Conservation (phyloP, 192 early-diverging fungal species). For the Umbelopsis sp. region DNA sequence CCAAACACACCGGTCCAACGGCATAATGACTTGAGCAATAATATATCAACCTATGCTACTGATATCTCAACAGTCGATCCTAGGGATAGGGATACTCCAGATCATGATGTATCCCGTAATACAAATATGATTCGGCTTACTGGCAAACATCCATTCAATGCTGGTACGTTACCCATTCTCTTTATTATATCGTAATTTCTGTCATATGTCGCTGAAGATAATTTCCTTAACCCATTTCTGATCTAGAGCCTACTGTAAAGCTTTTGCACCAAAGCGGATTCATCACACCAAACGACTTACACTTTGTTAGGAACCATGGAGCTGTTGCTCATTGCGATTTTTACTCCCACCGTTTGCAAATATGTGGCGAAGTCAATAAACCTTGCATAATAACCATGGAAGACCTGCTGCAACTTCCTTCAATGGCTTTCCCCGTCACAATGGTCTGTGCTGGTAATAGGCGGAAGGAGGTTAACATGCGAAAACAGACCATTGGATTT, state of each 20-base stretch:
- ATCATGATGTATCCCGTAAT: slow-evolving; percentile 50
- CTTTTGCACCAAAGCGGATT: slow-evolving; percentile 48
- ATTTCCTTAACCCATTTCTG: background rate
- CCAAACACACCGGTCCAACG: background rate
- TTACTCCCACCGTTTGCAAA: slow-evolving; percentile 41
- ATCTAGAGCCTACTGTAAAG: slow-evolving; percentile 47
- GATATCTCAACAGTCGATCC: slow-evolving; percentile 23
- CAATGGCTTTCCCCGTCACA: slow-evolving; percentile 54
- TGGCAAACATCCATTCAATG: slow-evolving; percentile 63
- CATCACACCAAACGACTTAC: slow-evolving; percentile 59
- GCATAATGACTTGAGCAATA: background rate
- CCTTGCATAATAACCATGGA: slow-evolving; percentile 53
- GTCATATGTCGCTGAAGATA: background rate
- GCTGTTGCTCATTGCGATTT: slow-evolving; percentile 56
- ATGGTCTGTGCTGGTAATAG: slow-evolving; percentile 69
- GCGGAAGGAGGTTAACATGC: slow-evolving; percentile 70
- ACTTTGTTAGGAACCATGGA: slow-evolving; percentile 76
- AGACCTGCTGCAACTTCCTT: slow-evolving; percentile 46
- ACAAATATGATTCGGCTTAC: slow-evolving; percentile 52
- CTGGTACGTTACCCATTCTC: background rate
- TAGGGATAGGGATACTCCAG: slow-evolving; percentile 46
- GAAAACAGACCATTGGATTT: slow-evolving; percentile 63
- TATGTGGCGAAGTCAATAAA: slow-evolving; percentile 49
- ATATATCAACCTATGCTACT: background rate
- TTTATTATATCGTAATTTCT: background rate